These are phyloP conservation scores for Clavulina sp. DNA, from an alignment of 768 basidiomycete genomes.

Conservation along the genomic window DNA sequence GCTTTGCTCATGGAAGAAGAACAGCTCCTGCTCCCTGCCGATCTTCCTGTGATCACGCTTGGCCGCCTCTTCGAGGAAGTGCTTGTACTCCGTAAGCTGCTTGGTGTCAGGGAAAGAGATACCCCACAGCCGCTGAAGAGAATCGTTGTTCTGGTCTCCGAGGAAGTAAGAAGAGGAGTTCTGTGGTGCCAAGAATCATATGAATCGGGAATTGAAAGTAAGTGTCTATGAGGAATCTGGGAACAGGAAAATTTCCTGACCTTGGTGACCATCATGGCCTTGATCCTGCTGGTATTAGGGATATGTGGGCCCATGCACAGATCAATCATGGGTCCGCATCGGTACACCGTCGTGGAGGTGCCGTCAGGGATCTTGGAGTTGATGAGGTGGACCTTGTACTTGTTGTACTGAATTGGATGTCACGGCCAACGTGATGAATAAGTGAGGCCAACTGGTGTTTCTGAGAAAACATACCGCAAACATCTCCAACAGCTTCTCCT, in stretches of 20 bases:
- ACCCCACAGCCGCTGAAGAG: conserved; percentile 90
- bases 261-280: conserved; percentile 94
- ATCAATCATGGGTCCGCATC: conserved; percentile 97
- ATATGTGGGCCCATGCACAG: conserved; percentile 95
- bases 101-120: conserved; percentile 98
- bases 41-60: conserved; percentile 95
- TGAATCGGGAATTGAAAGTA: not conserved
- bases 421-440: not conserved
- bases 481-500: conserved; percentile 93
- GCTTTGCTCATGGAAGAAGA: conserved; percentile 94
- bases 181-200: conserved; percentile 22
- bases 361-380: conserved; percentile 92
- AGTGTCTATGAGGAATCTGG: no score
- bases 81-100: conserved; percentile 86
- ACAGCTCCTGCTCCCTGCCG: conserved; percentile 94
- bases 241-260: conserved; percentile 22
- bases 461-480: conserved; percentile 48
- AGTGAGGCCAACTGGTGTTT: not conserved
- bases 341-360: conserved; percentile 91
- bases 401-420: conserved; percentile 65
- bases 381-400: conserved; percentile 93
- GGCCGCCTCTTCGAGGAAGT: conserved; percentile 91
- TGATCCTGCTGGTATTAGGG: conserved; percentile 94
- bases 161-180: conserved; percentile 98
- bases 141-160: conserved; percentile 82